Conservation (phyloP, 2,329 filamentous ascomycete genomes). For the Diaporthe batatas region DNA sequence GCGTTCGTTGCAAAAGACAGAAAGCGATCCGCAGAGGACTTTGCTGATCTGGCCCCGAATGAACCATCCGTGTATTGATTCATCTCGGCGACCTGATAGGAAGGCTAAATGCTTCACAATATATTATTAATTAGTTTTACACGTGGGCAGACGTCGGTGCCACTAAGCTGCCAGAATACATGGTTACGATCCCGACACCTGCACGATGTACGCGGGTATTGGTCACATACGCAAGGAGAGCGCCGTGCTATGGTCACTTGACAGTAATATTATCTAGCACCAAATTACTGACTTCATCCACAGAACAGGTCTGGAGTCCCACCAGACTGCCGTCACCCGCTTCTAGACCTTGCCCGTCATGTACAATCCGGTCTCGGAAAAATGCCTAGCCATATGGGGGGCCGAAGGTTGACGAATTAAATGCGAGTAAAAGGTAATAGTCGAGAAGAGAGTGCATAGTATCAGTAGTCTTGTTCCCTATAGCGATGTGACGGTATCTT, state of each 20-base stretch:
- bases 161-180: neutral
- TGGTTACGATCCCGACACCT: neutral
- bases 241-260: neutral
- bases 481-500: neutral
- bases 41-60: neutral
- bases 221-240: neutral
- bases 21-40: neutral
- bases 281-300: neutral
- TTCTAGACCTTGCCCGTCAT: neutral
- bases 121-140: constrained; percentile 3
- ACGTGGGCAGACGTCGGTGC: constrained; percentile 5
- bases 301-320: neutral
- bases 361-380: neutral
- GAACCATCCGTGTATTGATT: constrained; percentile 4
- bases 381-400: neutral
- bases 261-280: neutral
- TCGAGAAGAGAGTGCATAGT: neutral
- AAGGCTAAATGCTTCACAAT: constrained; percentile 26
- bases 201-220: neutral
- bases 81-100: neutral
- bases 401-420: neutral
- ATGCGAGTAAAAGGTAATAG: neutral
- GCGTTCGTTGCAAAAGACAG: neutral
- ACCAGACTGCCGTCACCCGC: neutral
- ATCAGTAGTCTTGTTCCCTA: neutral